A percentile compares a stretch with the other conserved stretches of the same genome.
These are phyloP conservation scores for Daldinia decipiens DNA, from an alignment of 495 filamentous ascomycete genomes.

Conservation along the genomic window DNA sequence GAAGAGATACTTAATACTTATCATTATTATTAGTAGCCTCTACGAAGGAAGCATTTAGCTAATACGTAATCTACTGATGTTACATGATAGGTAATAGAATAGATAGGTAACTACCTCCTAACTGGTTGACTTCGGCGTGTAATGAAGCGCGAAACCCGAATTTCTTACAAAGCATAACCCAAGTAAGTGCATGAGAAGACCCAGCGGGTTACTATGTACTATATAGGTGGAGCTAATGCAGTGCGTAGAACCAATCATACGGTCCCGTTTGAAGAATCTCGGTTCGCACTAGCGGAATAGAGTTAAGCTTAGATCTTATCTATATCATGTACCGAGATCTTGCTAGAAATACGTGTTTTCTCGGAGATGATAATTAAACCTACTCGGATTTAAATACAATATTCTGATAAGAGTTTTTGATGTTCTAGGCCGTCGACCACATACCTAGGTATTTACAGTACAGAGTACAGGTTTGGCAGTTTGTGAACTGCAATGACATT, in stretches of 20 bases:
- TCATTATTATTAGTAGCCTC: no score
- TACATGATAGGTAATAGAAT: no score
- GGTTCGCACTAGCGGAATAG: slow-evolving; percentile 6
- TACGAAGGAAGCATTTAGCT: no score
- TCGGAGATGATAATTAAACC: slow-evolving; percentile 8
- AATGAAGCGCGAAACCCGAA: slow-evolving; percentile 19
- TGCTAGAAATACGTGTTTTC: not conserved
- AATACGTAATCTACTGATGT: no score
- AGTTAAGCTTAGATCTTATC: slow-evolving; percentile 21
- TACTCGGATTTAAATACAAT: slow-evolving; percentile 15
- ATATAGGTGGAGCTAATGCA: slow-evolving; percentile 1
- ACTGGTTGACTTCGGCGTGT: not conserved
- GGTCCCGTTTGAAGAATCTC: not conserved
- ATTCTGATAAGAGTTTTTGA: not conserved
- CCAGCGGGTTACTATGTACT: not conserved
- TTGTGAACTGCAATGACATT: no score
- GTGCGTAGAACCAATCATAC: slow-evolving; percentile 1
- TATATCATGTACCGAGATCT: slow-evolving; percentile 15
- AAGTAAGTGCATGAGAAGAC: not conserved
- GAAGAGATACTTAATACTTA: no score
- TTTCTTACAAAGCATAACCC: slow-evolving; percentile 5
- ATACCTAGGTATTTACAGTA: not conserved
- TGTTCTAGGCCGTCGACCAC: not conserved
- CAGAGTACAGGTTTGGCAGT: not conserved
- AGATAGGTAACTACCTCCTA: no score